phyloP scores from a whole-genome alignment of 129 eudicot species.

The Glebionis coronaria region DNA sequence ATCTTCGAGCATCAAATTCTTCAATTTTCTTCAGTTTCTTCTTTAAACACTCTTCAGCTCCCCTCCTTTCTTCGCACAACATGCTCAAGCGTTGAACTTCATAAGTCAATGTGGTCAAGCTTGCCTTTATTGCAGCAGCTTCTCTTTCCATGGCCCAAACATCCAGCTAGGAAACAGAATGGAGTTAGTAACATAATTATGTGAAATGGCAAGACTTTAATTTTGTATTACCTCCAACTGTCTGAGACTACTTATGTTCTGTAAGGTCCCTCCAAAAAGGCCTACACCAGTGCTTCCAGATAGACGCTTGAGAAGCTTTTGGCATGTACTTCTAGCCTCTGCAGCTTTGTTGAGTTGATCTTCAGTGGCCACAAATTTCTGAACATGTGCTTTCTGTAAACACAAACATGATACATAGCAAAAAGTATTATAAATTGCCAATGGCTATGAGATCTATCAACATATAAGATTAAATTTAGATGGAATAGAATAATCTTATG shows the following conservation, averaged over 20 bases:
- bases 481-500: not conserved
- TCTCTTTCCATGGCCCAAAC: conserved; percentile 98
- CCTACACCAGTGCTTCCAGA: conserved; percentile 52
- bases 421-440: too few species aligned
- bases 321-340: conserved; percentile 68
- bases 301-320: conserved; percentile 68
- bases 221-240: conserved; percentile 74
- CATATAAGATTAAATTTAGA: not conserved
- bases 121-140: conserved; percentile 82
- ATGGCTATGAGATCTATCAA: not conserved
- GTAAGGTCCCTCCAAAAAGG: conserved; percentile 55
- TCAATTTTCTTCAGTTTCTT: conserved; percentile 95
- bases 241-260: conserved; percentile 78
- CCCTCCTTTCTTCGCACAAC: conserved; percentile 82
- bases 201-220: not conserved
- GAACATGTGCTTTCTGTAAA: conserved; percentile 93
- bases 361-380: conserved; percentile 93
- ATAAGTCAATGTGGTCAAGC: conserved; percentile 68
- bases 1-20: conserved; percentile 92
- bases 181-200: not conserved
- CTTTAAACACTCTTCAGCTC: conserved; percentile 79
- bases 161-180: conserved; percentile 54
- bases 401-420: not conserved
- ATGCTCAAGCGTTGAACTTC: conserved; percentile 76
- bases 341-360: conserved; percentile 94